A percentile compares a stretch with the other conserved stretches of the same genome.
Evolutionary conservation across 805 yeast genomes (phyloP).

Genomic region (Starmerella apis): DNA sequence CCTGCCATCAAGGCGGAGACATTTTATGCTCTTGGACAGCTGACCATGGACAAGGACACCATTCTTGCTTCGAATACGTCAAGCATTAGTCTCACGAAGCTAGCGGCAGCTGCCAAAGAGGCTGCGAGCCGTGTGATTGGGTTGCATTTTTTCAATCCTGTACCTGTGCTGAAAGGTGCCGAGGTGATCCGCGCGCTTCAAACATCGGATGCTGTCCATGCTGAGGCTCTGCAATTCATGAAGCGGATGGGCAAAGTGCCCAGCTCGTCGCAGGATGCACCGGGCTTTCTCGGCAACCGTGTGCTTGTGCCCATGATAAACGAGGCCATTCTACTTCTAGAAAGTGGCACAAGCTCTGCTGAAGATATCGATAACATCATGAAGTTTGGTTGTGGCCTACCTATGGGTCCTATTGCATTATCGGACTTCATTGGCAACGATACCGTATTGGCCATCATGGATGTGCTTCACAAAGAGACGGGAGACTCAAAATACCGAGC

Average conservation of each 20-base stretch:
- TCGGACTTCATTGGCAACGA: conserved; percentile 39
- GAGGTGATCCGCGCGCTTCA: conserved; percentile 37
- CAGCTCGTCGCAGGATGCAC: conserved; percentile 34
- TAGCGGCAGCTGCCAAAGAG: conserved; percentile 37
- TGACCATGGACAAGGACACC: conserved; percentile 23
- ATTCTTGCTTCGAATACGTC: conserved; percentile 37
- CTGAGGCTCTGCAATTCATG: conserved; percentile 30
- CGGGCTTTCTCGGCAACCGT: conserved; percentile 39
- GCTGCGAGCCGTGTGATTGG: conserved; percentile 37
- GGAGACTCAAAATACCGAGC: conserved; percentile 38
- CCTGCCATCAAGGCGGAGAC: conserved; percentile 31
- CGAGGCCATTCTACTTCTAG: conserved; percentile 36
- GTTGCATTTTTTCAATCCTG: conserved; percentile 40
- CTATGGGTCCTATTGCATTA: conserved; percentile 38
- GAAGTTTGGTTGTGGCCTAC: conserved; percentile 41
- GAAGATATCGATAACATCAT: conserved; percentile 38
- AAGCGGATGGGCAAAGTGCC: conserved; percentile 33
- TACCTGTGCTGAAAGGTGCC: conserved; percentile 38
- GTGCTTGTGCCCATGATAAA: conserved; percentile 38
- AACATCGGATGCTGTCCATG: conserved; percentile 33
- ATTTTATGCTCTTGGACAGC: conserved; percentile 31
- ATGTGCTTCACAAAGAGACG: conserved; percentile 34
- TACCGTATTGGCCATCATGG: conserved; percentile 36
- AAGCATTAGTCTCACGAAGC: conserved; percentile 36
- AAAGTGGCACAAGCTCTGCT: conserved; percentile 34